Conservation (phyloP, 2,329 filamentous ascomycete species). For the Paracoccidioides lutzii region DNA sequence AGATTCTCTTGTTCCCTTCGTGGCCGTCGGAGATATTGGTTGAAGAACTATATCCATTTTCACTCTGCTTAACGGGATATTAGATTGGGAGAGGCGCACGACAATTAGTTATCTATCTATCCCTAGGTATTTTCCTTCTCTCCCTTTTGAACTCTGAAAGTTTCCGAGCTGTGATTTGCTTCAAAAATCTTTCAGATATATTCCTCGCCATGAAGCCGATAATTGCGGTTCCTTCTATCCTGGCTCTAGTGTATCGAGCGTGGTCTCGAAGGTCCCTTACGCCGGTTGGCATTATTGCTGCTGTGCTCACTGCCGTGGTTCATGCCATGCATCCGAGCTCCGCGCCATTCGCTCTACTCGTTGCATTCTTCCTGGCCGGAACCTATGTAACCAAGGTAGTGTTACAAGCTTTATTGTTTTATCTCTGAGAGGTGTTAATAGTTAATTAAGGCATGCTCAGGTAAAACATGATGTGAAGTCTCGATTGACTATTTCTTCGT, state of each 20-base stretch:
- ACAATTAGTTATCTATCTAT: not conserved
- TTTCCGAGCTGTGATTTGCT: not conserved
- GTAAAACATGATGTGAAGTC: conserved; percentile 82
- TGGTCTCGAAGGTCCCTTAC: conserved; percentile 67
- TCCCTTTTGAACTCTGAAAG: not conserved
- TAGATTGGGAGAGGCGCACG: not conserved
- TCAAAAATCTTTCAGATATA: not conserved
- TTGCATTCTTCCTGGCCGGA: conserved; percentile 75
- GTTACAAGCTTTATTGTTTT: conserved; percentile 6
- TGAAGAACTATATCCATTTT: not conserved
- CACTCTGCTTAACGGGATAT: not conserved
- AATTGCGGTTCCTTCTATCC: conserved; percentile 35
- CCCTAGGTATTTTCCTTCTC: no score
- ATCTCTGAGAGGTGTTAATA: not conserved
- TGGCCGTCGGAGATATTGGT: not conserved
- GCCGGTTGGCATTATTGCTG: conserved; percentile 57
- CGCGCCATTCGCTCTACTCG: conserved; percentile 72
- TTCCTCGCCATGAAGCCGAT: conserved; percentile 25
- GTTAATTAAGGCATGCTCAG: conserved; percentile 30
- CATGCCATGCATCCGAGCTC: conserved; percentile 92
- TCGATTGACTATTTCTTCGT: conserved; percentile 62
- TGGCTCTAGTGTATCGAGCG: conserved; percentile 53
- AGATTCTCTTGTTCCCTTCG: not conserved
- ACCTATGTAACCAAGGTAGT: conserved; percentile 71
- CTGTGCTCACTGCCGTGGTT: conserved; percentile 57